Percentiles rank a stretch among this genome's conserved stretches.
phyloP scores from a whole-genome alignment of 148 eudicot genomes.

The Rhododendron griersonianum region DNA sequence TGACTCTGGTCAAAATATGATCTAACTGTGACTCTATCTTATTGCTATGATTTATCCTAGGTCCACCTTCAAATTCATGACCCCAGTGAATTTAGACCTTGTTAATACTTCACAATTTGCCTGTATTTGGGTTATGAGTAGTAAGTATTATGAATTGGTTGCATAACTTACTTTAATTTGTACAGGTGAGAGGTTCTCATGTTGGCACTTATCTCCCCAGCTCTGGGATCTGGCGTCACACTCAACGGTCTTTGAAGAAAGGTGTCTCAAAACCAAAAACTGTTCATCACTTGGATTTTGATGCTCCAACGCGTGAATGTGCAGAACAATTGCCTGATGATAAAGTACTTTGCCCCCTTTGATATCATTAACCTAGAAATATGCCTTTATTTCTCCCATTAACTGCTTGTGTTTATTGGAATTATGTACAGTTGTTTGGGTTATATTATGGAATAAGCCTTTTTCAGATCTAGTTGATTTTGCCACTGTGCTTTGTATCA shows the following conservation, averaged over 20 bases:
- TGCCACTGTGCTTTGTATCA: not conserved
- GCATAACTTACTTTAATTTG: constrained; percentile 6
- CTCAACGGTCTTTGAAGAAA: constrained; percentile 70
- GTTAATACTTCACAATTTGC: not conserved
- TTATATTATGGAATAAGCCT: not conserved
- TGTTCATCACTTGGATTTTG: constrained; percentile 91
- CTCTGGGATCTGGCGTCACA: constrained; percentile 95
- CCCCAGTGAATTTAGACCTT: not conserved
- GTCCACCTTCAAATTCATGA: not conserved
- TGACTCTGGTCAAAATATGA: not conserved
- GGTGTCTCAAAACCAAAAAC: constrained; percentile 45
- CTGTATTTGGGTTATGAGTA: not conserved
- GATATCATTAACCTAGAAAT: not conserved
- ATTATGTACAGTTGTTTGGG: not conserved
- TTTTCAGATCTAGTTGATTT: not conserved
- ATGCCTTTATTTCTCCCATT: not conserved
- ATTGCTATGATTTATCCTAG: not conserved
- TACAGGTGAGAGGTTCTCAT: constrained; percentile 91
- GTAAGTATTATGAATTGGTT: not conserved
- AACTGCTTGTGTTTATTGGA: constrained; percentile 5
- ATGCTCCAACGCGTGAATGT: constrained; percentile 97
- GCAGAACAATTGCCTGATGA: constrained; percentile 81
- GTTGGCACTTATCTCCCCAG: constrained; percentile 90
- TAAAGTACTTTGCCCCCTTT: constrained; percentile 44
- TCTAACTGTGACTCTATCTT: not conserved